Base-by-base conservation (phyloP, 2,329 filamentous ascomycete species). In the Microcyclospora tardicrescens region DNA sequence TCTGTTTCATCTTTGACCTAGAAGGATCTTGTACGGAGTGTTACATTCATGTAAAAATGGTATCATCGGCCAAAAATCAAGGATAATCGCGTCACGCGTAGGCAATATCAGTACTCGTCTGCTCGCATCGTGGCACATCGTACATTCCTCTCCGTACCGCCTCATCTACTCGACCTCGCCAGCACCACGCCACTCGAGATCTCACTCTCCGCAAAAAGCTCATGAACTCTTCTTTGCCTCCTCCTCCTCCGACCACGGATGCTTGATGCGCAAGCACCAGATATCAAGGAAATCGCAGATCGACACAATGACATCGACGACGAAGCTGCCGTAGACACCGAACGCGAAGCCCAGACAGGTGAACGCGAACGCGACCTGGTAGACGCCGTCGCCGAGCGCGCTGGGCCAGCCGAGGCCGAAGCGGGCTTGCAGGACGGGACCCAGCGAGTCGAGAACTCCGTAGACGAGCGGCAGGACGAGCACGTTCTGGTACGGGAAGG, bases 241-340 rank as follows among this genome's bases (percentile, higher is more conserved):
- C 14, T 33, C 45, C 39, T 49, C 39, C 12, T 45, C 46, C 3
- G 27, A 36, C 39, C 12, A n/a, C 30, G 75, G 75, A 53, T 96
- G 79, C 73, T 98, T 98, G 66, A 98, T 98, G 1, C 84, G 93
- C 59, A 98, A 68, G 59, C 91, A 98, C 85, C 86, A 96, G 50
- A 98, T 98, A 59, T 98, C 91, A 44, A 96, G 71, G 60, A 93
- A 94, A 60, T 98, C 91, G 64, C 91, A 98, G 52, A 98, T 96
- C 24, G 85, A 93, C 43, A 91, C 85, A 49, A 98, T 95, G 40
- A 96, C 87, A 59, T 96, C 91, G 27, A 93, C 83, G 40, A 96
- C 85, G 60, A 98, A 98, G 61, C 86, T 94, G 43, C 85, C 87
- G 64, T 98, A 95, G n/a, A 96, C 78, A 28, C 91, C 91, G 35